Conservation (phyloP, 169 alveolate species). For the Eimeria sp. region DNA sequence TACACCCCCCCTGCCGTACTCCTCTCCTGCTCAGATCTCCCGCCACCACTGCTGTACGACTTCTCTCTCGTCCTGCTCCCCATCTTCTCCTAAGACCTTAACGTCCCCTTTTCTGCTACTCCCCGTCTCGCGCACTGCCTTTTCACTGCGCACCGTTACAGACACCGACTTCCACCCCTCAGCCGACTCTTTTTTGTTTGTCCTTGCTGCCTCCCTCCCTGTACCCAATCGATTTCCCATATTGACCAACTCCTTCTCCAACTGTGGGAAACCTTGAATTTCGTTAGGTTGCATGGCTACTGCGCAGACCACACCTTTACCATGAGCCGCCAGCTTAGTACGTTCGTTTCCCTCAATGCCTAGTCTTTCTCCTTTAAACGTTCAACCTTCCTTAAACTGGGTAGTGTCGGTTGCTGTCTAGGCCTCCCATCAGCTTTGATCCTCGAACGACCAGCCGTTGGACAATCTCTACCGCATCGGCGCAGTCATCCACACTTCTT, state of each 20-base stretch:
- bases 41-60: too few species aligned
- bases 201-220: not conserved
- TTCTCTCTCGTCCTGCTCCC: not conserved
- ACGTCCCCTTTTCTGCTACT: not conserved
- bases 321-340: not conserved
- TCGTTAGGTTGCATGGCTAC: not conserved
- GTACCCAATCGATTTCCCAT: not conserved
- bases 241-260: not conserved
- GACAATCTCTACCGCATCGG: not conserved
- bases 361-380: not conserved
- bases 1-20: not conserved
- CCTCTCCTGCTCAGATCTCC: too few species aligned
- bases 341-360: not conserved
- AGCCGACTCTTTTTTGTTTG: not conserved
- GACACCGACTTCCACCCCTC: not conserved
- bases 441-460: not conserved
- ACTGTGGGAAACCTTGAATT: not conserved
- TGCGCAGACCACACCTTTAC: not conserved
- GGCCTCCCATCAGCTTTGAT: not conserved
- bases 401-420: not conserved
- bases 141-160: not conserved
- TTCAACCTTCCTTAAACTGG: not conserved
- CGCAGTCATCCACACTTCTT: too few species aligned
- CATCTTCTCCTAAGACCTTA: too few species aligned
- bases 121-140: not conserved